phyloP scores from a whole-genome alignment of 768 basidiomycete species.

The Leucocoprinus sp. region DNA sequence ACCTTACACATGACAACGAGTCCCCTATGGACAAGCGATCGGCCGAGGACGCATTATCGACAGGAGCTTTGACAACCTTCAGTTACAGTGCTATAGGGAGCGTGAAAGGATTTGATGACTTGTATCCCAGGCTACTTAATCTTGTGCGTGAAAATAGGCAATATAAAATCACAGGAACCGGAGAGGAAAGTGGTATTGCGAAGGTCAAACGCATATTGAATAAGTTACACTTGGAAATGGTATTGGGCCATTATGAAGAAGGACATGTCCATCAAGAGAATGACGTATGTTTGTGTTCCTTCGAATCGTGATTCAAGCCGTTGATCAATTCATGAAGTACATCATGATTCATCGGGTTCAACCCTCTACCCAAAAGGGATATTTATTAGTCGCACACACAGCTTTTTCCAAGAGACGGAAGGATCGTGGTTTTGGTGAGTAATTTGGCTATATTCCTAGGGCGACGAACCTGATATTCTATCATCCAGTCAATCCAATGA shows the following conservation, averaged over 20 bases:
- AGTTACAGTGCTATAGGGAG: constrained; percentile 84
- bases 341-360: constrained; percentile 91
- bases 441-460: too few species aligned
- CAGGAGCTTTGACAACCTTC: constrained; percentile 89
- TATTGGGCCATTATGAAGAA: constrained; percentile 77
- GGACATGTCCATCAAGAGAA: constrained; percentile 97
- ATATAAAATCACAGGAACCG: constrained; percentile 64
- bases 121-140: constrained; percentile 91
- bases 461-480: constrained; percentile 4
- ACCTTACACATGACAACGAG: constrained; percentile 97
- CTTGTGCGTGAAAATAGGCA: constrained; percentile 76
- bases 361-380: constrained; percentile 84
- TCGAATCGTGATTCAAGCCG: background rate
- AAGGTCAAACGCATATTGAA: constrained; percentile 70
- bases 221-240: constrained; percentile 86
- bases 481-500: constrained; percentile 68
- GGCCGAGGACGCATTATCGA: constrained; percentile 92
- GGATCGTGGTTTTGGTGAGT: constrained; percentile 73
- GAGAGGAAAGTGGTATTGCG: constrained; percentile 48
- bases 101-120: constrained; percentile 95
- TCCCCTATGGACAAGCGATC: constrained; percentile 83
- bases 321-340: constrained; percentile 46
- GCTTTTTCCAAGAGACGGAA: constrained; percentile 81
- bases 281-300: constrained; percentile 49
- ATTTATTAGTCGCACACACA: constrained; percentile 85